These are phyloP conservation scores for Microdochium paspali DNA, from an alignment of 2,329 filamentous ascomycete genomes.

Conservation along the genomic window DNA sequence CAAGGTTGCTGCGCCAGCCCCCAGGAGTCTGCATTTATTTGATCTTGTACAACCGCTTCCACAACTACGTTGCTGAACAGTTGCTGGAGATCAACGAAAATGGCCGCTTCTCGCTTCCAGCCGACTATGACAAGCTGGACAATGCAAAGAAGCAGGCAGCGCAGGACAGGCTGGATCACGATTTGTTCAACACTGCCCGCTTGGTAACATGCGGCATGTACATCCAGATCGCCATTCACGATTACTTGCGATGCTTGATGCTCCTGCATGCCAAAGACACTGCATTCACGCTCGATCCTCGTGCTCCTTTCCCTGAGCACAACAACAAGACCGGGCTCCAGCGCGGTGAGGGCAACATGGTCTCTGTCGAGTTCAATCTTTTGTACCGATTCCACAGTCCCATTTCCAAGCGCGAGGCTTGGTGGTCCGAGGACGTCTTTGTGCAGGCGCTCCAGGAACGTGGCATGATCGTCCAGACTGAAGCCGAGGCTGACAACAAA, in stretches of 20 bases:
- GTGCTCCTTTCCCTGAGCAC: slow-evolving; percentile 29
- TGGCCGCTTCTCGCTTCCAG: slow-evolving; percentile 45
- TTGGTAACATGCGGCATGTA: slow-evolving; percentile 45
- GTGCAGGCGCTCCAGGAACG: not conserved
- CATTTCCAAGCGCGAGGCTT: slow-evolving; percentile 50
- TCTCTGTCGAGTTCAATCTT: slow-evolving; percentile 60
- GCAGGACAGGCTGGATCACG: slow-evolving; percentile 33
- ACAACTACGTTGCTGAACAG: slow-evolving; percentile 58
- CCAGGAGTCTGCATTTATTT: slow-evolving; percentile 59
- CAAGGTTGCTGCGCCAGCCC: slow-evolving; percentile 55
- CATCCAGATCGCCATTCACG: slow-evolving; percentile 45
- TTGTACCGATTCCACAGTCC: slow-evolving; percentile 58
- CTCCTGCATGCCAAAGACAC: slow-evolving; percentile 49
- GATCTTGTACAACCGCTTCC: slow-evolving; percentile 61
- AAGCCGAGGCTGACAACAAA: slow-evolving; percentile 20
- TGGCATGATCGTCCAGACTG: slow-evolving; percentile 17
- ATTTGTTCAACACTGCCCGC: slow-evolving; percentile 46
- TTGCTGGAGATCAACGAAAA: slow-evolving; percentile 58
- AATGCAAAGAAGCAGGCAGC: slow-evolving; percentile 22
- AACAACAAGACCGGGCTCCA: slow-evolving; percentile 34
- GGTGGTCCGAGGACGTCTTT: slow-evolving; percentile 49
- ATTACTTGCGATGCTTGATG: slow-evolving; percentile 53
- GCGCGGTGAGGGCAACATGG: slow-evolving; percentile 54
- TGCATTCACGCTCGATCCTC: slow-evolving; percentile 54
- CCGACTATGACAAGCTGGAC: slow-evolving; percentile 7